Evolutionary conservation across 352 stramenopile species (phyloP), one percentile per base, ranked within the genome.

Genomic region (Phytophthora ohioensis): DNA sequence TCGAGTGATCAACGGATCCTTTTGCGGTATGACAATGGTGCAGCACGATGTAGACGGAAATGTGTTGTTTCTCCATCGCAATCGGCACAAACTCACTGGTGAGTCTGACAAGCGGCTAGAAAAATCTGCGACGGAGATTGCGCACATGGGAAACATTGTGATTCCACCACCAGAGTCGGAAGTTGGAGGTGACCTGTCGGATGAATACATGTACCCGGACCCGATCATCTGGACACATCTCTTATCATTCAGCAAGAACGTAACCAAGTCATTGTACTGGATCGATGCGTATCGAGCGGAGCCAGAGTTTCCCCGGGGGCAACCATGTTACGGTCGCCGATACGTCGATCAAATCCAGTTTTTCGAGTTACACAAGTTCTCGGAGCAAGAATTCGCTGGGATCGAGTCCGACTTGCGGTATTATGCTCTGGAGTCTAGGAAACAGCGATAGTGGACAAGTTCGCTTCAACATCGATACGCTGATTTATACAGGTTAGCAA

Each of bases 161-260:
- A 41, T 57, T 31, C 30, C 31, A 13, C 38, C 43, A 21, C n/a
- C 8, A 30, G 43, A 56, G 32, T 12, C 11, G 8, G 38, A 49
- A 45, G 35, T 36, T 2, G 49, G 49, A 42, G 59, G 38, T 15
- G 30, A 15, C 30, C 36, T 55, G 8, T 12, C 55, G 10, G 71
- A 69, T 63, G 32, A 64, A 21, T 21, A 21, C 17, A 21, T 21
- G 51, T 64, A 69, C 52, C 54, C 65, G 35, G 76, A 85, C 39
- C 75, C 77, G 5, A 58, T 73, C 15, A 78, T 85, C 52, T 87
- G 84, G 77, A 89, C 84, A 12, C 82, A 91, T 42, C 64, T 92
- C 60, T 57, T 85, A 63, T 77, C 82, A 39, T 81, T 91, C 70
- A 80, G 79, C 55, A 75, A 69, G 5, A 80, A 63, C 12, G 58